phyloP scores from a whole-genome alignment of 2,329 filamentous ascomycete species.

The Phaeosphaeria sp. region DNA sequence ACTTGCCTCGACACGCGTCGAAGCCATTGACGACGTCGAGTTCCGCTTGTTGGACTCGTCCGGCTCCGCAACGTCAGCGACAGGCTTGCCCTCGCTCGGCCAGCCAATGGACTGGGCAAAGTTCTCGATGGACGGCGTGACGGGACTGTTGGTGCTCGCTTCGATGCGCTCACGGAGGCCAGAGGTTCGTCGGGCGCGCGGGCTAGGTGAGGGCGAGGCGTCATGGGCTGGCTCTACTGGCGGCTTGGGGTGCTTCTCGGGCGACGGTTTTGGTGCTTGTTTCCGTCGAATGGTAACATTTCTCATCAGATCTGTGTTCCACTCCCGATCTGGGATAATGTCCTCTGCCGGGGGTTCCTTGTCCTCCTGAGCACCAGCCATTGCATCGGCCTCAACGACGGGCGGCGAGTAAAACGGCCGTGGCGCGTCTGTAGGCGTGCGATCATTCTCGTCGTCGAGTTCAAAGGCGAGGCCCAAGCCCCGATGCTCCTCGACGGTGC shows the following conservation, averaged over 20 bases:
- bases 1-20: constrained; percentile 62
- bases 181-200: constrained; percentile 27
- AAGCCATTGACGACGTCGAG: constrained; percentile 60
- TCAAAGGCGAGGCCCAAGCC: constrained; percentile 47
- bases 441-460: constrained; percentile 35
- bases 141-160: constrained; percentile 40
- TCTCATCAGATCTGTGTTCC: constrained; percentile 50
- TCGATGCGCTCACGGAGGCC: constrained; percentile 43
- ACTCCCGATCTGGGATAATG: constrained; percentile 44
- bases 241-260: constrained; percentile 16
- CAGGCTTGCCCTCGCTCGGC: constrained; percentile 48
- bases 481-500: constrained; percentile 38
- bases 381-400: constrained; percentile 13
- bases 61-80: constrained; percentile 24
- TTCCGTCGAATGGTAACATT: constrained; percentile 51
- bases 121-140: constrained; percentile 53
- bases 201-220: constrained; percentile 27
- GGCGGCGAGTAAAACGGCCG: constrained; percentile 17
- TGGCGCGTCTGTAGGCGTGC: constrained; percentile 39
- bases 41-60: constrained; percentile 50
- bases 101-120: constrained; percentile 60
- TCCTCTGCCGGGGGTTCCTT: constrained; percentile 28
- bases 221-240: constrained; percentile 19
- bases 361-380: constrained; percentile 18
- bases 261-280: constrained; percentile 34